phyloP scores from a whole-genome alignment of 805 yeast genomes.

The Sugiyamaella americana region DNA sequence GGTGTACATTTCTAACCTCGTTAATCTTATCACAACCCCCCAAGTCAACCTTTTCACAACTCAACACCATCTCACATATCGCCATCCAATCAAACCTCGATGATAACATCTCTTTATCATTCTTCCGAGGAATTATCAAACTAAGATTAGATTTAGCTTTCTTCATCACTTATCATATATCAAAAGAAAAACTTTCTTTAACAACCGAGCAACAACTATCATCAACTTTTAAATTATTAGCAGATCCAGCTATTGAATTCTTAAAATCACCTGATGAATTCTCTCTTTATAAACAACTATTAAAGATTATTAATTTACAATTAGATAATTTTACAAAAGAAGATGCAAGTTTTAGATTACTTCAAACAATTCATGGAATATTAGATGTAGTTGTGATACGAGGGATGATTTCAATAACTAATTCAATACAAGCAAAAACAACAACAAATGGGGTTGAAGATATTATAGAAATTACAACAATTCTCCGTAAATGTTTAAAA shows the following conservation, averaged over 20 bases:
- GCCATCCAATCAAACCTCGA: slow-evolving; percentile 48
- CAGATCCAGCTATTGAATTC: slow-evolving; percentile 32
- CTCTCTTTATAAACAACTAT: slow-evolving; percentile 22
- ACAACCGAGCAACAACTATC: slow-evolving; percentile 35
- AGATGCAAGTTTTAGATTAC: slow-evolving; percentile 16
- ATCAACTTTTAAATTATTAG: slow-evolving; percentile 22
- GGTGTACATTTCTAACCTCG: slow-evolving; percentile 72
- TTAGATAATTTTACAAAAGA: slow-evolving; percentile 18
- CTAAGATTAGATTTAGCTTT: slow-evolving; percentile 65
- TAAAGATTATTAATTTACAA: slow-evolving; percentile 23
- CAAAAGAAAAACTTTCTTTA: slow-evolving; percentile 6
- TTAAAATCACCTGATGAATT: slow-evolving; percentile 31
- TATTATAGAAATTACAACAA: slow-evolving; percentile 52
- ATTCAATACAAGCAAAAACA: slow-evolving; percentile 53
- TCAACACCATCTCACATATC: slow-evolving; percentile 36
- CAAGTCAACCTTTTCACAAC: slow-evolving; percentile 31
- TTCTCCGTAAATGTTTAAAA: slow-evolving; percentile 53
- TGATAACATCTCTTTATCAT: slow-evolving; percentile 45
- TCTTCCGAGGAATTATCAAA: slow-evolving; percentile 47
- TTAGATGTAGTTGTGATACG: slow-evolving; percentile 59
- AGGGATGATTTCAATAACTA: slow-evolving; percentile 56
- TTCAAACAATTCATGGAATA: slow-evolving; percentile 33
- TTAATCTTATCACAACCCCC: slow-evolving; percentile 37
- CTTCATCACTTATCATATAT: slow-evolving; percentile 32
- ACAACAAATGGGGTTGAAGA: slow-evolving; percentile 53